Percentiles rank a stretch among this genome's conserved stretches.
Evolutionary conservation across 805 yeast species (phyloP).

Genomic region (Candida verbasci): DNA sequence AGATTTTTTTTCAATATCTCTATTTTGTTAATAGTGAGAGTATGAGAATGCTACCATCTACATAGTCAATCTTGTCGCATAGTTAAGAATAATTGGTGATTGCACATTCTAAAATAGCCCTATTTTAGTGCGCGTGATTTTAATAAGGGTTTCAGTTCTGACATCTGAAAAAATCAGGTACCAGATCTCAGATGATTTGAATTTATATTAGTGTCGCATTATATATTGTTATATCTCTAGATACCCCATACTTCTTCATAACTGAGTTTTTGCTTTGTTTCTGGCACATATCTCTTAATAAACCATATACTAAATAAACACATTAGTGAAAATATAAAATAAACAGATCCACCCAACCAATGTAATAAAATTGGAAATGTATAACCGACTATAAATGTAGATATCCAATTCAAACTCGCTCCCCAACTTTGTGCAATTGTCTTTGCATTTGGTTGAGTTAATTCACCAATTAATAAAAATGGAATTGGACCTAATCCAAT

Average conservation of each 20-base stretch:
- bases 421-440: constrained; percentile 93
- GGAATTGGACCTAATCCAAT: constrained; percentile 96
- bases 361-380: constrained; percentile 71
- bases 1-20: constrained; percentile 1
- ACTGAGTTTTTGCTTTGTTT: constrained; percentile 61
- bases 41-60: too few species aligned
- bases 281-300: constrained; percentile 55
- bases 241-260: constrained; percentile 65
- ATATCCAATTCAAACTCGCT: constrained; percentile 84
- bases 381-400: constrained; percentile 79
- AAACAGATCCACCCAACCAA: constrained; percentile 72
- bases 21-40: constrained; percentile 1
- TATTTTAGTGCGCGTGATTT: not conserved
- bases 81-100: too few species aligned
- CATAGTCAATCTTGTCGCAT: not conserved
- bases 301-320: constrained; percentile 49
- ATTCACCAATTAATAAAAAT: constrained; percentile 79
- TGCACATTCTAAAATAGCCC: constrained; percentile 1
- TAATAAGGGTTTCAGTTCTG: too few species aligned
- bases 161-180: not conserved
- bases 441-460: constrained; percentile 75
- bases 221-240: too few species aligned
- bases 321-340: constrained; percentile 61
- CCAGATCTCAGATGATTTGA: constrained; percentile 8
- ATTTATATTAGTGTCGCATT: too few species aligned